Evolutionary conservation across 208 protist genomes (phyloP), one percentile per base, ranked within the genome.

Genomic region (Trypanosoma mega): DNA sequence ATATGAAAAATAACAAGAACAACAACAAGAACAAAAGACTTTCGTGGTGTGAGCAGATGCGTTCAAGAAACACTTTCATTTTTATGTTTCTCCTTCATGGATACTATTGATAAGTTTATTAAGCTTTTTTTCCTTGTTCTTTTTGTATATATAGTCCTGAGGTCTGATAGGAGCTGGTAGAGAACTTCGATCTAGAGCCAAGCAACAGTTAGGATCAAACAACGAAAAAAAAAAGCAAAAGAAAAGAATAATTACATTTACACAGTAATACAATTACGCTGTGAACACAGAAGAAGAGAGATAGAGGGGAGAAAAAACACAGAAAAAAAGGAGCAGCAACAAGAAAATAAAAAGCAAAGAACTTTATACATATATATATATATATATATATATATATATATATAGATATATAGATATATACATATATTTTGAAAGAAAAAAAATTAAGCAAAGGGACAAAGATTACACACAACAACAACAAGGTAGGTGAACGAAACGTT

Each of bases 311-410:
- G 30, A 26, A 51, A 51, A 51, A 26, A 51, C 23, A 23, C 3
- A 51, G 23, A 26, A 4, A 51, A 11, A 27, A 51, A 27, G 18
- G 46, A 14, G 46, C 30, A 14, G 14, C 46, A 52, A 30, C 7
- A 52, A 52, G 4, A 52, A 31, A 52, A 12, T 11, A 8, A 52
- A 31, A 12, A 52, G 6, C n/a, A 52, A 52, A 52, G 27, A 34
- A 8, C n/a, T 11, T 27, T 31, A 34, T 52, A 24, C 33, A n/a
- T 30, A 34, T 21, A 34, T 30, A 5, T 52, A 52, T 52, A 52
- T 33, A 52, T 23, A 52, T 52, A 52, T 52, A 52, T 33, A 23
- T 52, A 31, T n/a, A 52, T 33, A 21, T 52, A 21, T 2, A 18
- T 29, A 29, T 23, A 1, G 11, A 16, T 29, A 18, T 14, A 48